These are phyloP conservation scores for Penicillium argentinense DNA, from an alignment of 495 filamentous ascomycete genomes.

Conservation along the genomic window DNA sequence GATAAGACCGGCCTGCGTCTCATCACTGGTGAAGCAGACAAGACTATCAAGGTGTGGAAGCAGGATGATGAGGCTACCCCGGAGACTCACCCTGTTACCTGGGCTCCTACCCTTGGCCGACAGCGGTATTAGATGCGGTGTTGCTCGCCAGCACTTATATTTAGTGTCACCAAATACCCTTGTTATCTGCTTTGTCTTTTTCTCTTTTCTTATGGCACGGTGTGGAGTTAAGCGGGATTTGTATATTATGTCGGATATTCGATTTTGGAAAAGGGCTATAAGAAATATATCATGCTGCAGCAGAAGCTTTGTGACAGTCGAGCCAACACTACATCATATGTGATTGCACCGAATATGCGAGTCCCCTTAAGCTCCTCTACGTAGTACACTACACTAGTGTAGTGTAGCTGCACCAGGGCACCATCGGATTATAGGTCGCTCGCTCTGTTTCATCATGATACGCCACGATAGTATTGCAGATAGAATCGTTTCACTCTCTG, in stretches of 20 bases:
- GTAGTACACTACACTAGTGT: too few relatives aligned
- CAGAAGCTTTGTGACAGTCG: too few relatives aligned
- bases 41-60: slow-evolving; percentile 97
- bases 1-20: slow-evolving; percentile 85
- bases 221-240: slow-evolving; percentile 35
- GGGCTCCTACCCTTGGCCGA: slow-evolving; percentile 80
- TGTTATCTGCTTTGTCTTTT: slow-evolving; percentile 16
- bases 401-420: too few relatives aligned
- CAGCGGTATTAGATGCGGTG: slow-evolving; percentile 56
- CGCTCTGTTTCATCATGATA: too few relatives aligned
- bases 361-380: too few relatives aligned
- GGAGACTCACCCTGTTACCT: slow-evolving; percentile 88
- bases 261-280: slow-evolving; percentile 2
- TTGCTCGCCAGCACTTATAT: background rate
- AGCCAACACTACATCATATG: too few relatives aligned
- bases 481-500: too few relatives aligned
- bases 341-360: too few relatives aligned
- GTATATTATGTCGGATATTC: slow-evolving; percentile 8
- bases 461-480: too few relatives aligned
- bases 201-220: slow-evolving; percentile 22
- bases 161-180: slow-evolving; percentile 24
- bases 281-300: too few relatives aligned
- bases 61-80: slow-evolving; percentile 85
- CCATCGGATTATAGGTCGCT: too few relatives aligned
- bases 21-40: slow-evolving; percentile 94